A percentile compares a stretch with the other conserved stretches of the same genome.
Conservation (phyloP, 73 alveolate species). For the Chromera velia region DNA sequence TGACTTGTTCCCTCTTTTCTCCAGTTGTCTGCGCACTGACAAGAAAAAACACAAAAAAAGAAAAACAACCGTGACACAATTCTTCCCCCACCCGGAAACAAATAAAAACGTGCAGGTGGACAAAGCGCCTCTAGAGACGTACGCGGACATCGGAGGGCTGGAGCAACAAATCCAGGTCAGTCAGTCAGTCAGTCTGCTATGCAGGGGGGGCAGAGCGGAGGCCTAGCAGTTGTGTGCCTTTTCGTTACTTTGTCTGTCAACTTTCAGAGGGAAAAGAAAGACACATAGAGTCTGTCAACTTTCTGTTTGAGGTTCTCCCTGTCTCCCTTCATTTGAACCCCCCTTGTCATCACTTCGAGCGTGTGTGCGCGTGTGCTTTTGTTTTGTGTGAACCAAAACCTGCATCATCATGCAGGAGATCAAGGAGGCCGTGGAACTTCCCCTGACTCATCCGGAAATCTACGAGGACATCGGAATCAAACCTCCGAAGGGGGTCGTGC, state of each 20-base stretch:
- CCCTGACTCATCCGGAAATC: conserved; percentile 96
- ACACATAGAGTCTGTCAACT: background rate
- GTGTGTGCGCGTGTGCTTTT: background rate
- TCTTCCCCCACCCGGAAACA: background rate
- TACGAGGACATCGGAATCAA: conserved; percentile 97
- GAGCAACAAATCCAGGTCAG: conserved; percentile 82
- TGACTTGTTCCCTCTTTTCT: no score
- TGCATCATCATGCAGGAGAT: conserved; percentile 8
- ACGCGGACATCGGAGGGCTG: conserved; percentile 97
- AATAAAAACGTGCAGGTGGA: conserved; percentile 12
- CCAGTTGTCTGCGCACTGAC: background rate
- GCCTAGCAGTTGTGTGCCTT: no score
- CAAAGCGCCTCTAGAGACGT: conserved; percentile 95
- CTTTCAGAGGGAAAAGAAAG: background rate
- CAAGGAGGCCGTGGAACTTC: conserved; percentile 88
- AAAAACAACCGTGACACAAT: background rate
- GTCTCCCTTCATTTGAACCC: background rate
- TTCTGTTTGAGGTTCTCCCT: background rate
- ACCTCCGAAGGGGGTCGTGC: conserved; percentile 98
- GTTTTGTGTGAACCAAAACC: background rate
- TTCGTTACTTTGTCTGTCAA: no score
- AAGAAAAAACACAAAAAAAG: background rate
- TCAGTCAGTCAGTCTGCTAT: background rate
- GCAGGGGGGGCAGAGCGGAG: no score
- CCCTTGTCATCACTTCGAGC: background rate